Conservation (phyloP, 148 eudicot species). For the Rhododendron simsii region DNA sequence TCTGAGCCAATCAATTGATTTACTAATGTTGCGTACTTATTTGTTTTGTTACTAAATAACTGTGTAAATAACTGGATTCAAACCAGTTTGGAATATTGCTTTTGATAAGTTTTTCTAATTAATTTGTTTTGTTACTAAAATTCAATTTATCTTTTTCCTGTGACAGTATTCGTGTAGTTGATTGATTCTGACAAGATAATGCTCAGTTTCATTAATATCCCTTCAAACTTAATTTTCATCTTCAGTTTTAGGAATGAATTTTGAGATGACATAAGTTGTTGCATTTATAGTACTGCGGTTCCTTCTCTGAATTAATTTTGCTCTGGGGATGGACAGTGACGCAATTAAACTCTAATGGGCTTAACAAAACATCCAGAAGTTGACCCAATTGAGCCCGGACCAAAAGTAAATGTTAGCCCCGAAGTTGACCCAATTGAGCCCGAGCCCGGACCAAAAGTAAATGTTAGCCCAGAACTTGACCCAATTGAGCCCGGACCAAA, state of each 20-base stretch:
- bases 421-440: background rate
- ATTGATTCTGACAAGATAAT: background rate
- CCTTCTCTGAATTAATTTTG: conserved; percentile 2
- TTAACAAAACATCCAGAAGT: background rate
- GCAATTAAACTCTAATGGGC: background rate
- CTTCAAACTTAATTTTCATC: background rate
- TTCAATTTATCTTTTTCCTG: background rate
- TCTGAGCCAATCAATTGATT: too few species aligned
- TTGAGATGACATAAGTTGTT: background rate
- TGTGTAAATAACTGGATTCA: background rate
- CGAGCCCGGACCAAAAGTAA: background rate
- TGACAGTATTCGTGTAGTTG: background rate
- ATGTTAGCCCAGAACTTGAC: too few species aligned
- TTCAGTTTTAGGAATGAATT: background rate
- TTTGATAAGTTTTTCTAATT: background rate
- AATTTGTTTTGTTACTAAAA: background rate
- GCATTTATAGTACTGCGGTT: background rate
- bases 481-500: too few species aligned
- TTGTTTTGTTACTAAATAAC: too few species aligned
- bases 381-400: background rate
- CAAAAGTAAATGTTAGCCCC: background rate
- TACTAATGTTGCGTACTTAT: too few species aligned
- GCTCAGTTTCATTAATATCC: background rate
- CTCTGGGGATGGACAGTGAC: background rate
- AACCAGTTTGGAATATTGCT: background rate